Evolutionary conservation across 2,329 filamentous ascomycete species (phyloP).

Genomic region (Geoglossum cookeanum): DNA sequence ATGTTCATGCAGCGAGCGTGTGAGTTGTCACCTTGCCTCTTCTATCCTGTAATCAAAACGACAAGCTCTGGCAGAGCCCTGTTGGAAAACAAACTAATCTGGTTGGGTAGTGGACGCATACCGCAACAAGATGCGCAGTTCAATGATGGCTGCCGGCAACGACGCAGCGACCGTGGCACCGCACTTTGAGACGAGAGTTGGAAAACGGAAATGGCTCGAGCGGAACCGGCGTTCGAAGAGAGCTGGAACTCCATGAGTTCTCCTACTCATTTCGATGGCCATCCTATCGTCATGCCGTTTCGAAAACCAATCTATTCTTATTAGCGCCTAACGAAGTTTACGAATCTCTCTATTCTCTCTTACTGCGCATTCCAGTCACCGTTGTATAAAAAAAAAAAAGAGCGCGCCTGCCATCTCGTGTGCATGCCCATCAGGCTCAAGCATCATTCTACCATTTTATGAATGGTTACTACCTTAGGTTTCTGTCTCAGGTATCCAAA

Average conservation of each 20-base stretch:
- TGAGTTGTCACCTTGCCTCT: slow-evolving; percentile 33
- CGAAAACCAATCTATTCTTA: background rate
- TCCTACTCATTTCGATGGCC: background rate
- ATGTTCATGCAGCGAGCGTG: slow-evolving; percentile 80
- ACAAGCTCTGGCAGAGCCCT: background rate
- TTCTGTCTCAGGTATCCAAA: background rate
- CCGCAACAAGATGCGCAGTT: slow-evolving; percentile 72
- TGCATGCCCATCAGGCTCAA: background rate
- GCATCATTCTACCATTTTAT: too few species aligned
- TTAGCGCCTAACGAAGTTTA: background rate
- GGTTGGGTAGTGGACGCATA: slow-evolving; percentile 65
- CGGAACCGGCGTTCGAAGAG: background rate
- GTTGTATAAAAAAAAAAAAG: background rate
- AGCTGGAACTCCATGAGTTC: background rate
- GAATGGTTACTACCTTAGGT: background rate
- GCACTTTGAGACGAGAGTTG: slow-evolving; percentile 75
- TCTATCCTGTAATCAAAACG: background rate
- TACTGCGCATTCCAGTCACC: background rate
- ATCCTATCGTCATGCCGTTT: background rate
- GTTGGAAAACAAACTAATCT: slow-evolving; percentile 4
- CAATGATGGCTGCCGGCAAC: slow-evolving; percentile 60
- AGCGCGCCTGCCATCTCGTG: background rate
- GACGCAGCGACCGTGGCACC: slow-evolving; percentile 45
- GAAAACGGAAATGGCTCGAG: slow-evolving; percentile 35
- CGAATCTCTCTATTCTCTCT: background rate